phyloP scores from a whole-genome alignment of 139 green algal species.

The Picochlorum sp. region DNA sequence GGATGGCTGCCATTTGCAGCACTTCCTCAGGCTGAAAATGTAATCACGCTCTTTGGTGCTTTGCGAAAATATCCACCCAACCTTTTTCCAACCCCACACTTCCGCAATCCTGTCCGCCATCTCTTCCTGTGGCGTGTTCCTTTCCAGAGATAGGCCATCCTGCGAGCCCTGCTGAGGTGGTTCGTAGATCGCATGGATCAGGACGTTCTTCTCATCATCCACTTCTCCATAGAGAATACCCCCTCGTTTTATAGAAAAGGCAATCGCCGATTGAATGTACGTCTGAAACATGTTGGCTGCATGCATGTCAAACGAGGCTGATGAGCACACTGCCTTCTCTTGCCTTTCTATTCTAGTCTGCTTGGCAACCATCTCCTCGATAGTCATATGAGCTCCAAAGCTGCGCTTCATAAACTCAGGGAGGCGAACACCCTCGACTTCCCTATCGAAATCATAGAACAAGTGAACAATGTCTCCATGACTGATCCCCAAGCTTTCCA shows the following conservation, averaged over 20 bases:
- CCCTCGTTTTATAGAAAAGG: slow-evolving; percentile 88
- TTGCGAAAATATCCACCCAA: slow-evolving; percentile 90
- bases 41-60: slow-evolving; percentile 68
- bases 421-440: slow-evolving; percentile 42
- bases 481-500: slow-evolving; percentile 35
- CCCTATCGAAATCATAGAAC: slow-evolving; percentile 57
- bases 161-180: slow-evolving; percentile 71
- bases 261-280: slow-evolving; percentile 69
- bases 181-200: slow-evolving; percentile 83
- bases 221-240: slow-evolving; percentile 86
- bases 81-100: slow-evolving; percentile 53
- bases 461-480: slow-evolving; percentile 66
- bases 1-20: slow-evolving; percentile 61
- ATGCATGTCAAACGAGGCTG: slow-evolving; percentile 81
- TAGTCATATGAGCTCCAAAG: slow-evolving; percentile 64
- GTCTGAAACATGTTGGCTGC: slow-evolving; percentile 87
- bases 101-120: slow-evolving; percentile 55
- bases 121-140: slow-evolving; percentile 47
- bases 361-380: slow-evolving; percentile 74
- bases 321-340: slow-evolving; percentile 66
- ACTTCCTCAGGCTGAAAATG: slow-evolving; percentile 79
- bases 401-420: slow-evolving; percentile 32
- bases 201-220: slow-evolving; percentile 58
- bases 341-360: slow-evolving; percentile 91
- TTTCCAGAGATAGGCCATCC: slow-evolving; percentile 45